These are phyloP conservation scores for Epithele typhae DNA, from an alignment of 768 basidiomycete species.

Conservation along the genomic window DNA sequence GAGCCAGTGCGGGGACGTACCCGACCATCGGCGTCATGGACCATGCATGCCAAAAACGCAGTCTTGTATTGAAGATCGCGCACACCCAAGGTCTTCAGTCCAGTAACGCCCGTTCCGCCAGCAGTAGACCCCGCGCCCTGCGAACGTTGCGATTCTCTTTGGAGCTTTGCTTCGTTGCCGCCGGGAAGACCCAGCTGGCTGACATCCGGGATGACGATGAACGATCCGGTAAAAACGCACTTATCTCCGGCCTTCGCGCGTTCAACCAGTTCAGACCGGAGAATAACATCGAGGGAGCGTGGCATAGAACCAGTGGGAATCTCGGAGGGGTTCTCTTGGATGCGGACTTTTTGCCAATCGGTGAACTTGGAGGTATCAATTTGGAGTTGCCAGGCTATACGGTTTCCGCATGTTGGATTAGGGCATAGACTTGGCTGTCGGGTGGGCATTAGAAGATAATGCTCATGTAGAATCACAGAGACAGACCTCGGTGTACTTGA, in stretches of 20 bases:
- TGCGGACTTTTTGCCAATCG: constrained; percentile 99
- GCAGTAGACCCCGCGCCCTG: constrained; percentile 61
- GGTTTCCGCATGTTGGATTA: constrained; percentile 91
- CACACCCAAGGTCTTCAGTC: constrained; percentile 91
- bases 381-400: constrained; percentile 86
- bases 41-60: constrained; percentile 98
- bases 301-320: constrained; percentile 99
- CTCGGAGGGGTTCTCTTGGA: constrained; percentile 98
- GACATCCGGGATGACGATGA: constrained; percentile 98
- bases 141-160: constrained; percentile 74
- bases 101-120: constrained; percentile 83
- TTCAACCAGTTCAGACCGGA: constrained; percentile 94
- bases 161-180: constrained; percentile 86
- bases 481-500: constrained; percentile 95
- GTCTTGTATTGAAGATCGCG: constrained; percentile 97
- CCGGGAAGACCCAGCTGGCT: constrained; percentile 94
- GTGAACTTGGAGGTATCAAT: constrained; percentile 96
- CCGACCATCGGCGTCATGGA: constrained; percentile 82
- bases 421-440: constrained; percentile 86
- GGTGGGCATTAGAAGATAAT: not conserved
- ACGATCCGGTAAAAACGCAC: constrained; percentile 95
- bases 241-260: constrained; percentile 99
- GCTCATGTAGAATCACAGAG: not conserved
- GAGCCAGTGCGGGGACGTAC: too few species aligned
- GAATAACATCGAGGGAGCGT: constrained; percentile 91